Evolutionary conservation across 2,329 filamentous ascomycete species (phyloP), one percentile per base, ranked within the genome.

Genomic region (Fusarium lyarnte): DNA sequence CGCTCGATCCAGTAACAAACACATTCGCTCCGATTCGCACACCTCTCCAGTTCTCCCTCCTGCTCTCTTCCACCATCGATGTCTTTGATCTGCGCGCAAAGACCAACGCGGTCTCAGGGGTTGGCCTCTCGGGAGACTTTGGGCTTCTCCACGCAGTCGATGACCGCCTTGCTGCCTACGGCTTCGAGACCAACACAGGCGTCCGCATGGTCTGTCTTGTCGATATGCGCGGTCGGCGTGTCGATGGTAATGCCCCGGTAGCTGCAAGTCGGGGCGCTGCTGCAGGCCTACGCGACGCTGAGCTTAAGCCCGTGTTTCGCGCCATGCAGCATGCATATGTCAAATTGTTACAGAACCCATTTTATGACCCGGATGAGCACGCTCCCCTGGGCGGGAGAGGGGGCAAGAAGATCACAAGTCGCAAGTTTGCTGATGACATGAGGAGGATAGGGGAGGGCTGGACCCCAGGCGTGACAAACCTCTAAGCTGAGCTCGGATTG

Each of bases 251-350:
- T 47, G 57, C 66, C 55, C 78, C 76, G 14, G 66, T 66, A 5
- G 69, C 69, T 46, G 72, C 61, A 12, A 53, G 59, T 43, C 54
- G 78, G 11, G 76, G 78, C 8, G 81, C 85, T 23, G 88, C 89
- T 19, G 84, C 93, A 23, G 94, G 93, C 0, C 81, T 98, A 77
- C 87, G 93, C 69, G 94, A 97, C 78, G 90, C 92, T n/a, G 95
- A 98, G 83, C 85, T 98, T 78, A 94, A 94, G 80, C 90, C 93
- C 38, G 95, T 96, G 31, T 99, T 99, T 79, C 90, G 92, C 79
- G 94, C 95, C 33, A 89, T 99, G 83, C 96, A 98, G 84, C 91
- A 89, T n/a, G 94, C 95, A 35, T 99, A 98, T 78, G 93, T 98
- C 64, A 86, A 90, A 69, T 85, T 99, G 57, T 84, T 98, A 74